These are phyloP conservation scores for Lactarius trivialis DNA, from an alignment of 768 basidiomycete genomes.

Conservation along the genomic window DNA sequence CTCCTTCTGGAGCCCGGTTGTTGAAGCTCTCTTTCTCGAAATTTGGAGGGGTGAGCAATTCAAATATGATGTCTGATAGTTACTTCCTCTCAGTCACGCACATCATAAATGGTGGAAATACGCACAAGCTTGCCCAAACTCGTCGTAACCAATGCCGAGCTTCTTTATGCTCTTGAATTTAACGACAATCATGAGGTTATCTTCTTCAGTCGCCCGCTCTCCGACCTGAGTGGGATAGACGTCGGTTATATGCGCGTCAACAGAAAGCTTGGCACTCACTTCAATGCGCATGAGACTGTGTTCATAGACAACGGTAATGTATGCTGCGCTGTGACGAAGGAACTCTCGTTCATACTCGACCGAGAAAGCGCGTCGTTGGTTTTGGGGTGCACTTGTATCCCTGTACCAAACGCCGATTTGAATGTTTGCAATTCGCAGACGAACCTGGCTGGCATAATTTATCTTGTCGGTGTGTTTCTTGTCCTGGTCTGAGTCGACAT, in stretches of 20 bases:
- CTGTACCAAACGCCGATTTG: conserved; percentile 63
- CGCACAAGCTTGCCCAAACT: conserved; percentile 9
- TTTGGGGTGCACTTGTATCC: conserved; percentile 16
- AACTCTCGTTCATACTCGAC: conserved; percentile 62
- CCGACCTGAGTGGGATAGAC: conserved; percentile 6
- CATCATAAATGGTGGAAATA: not conserved
- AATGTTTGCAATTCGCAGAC: conserved; percentile 50
- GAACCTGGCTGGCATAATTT: conserved; percentile 35
- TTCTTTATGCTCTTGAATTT: conserved; percentile 18
- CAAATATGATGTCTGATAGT: conserved; percentile 16
- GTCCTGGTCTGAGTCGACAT: conserved; percentile 29
- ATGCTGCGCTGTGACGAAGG: conserved; percentile 38
- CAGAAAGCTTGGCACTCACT: conserved; percentile 33
- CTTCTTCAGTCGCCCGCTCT: conserved; percentile 15
- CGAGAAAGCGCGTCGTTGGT: conserved; percentile 42
- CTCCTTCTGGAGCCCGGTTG: conserved; percentile 37
- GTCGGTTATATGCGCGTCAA: not conserved
- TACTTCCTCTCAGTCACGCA: not conserved
- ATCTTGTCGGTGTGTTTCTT: conserved; percentile 24
- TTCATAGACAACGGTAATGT: conserved; percentile 59
- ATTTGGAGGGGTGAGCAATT: conserved; percentile 42
- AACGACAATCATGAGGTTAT: conserved; percentile 3
- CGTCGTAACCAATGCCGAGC: conserved; percentile 17
- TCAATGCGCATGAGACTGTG: conserved; percentile 58
- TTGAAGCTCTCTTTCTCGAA: conserved; percentile 57